Conservation (phyloP, 148 eudicot genomes). For the Chenopodium quinoa region DNA sequence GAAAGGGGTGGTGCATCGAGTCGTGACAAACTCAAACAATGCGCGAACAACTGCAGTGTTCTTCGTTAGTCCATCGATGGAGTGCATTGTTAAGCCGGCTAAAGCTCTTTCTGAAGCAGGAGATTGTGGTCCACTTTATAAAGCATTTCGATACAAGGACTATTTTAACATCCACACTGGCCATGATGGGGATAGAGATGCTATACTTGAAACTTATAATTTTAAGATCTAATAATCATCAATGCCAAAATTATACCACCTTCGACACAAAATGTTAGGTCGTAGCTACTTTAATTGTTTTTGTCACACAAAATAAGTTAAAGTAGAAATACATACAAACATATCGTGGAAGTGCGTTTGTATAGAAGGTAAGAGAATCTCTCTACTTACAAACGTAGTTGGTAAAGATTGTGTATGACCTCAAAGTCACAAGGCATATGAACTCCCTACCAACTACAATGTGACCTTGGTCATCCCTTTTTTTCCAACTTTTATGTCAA, state of each 20-base stretch:
- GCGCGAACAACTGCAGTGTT: constrained; percentile 26
- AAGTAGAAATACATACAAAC: too few relatives aligned
- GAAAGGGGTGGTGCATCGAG: constrained; percentile 33
- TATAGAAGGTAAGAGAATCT: too few relatives aligned
- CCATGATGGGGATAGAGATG: constrained; percentile 15
- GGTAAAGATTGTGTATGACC: too few relatives aligned
- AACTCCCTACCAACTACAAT: too few relatives aligned
- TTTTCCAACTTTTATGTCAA: too few relatives aligned
- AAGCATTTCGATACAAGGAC: constrained; percentile 25
- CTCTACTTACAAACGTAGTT: too few relatives aligned
- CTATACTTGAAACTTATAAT: constrained; percentile 16
- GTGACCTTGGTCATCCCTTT: too few relatives aligned
- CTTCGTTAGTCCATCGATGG: constrained; percentile 24
- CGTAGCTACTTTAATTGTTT: too few relatives aligned
- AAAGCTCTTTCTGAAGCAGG: constrained; percentile 18
- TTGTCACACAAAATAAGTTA: too few relatives aligned
- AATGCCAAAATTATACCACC: not conserved
- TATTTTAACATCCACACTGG: constrained; percentile 19
- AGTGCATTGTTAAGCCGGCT: constrained; percentile 30
- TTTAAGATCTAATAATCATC: constrained; percentile 3
- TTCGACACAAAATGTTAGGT: too few relatives aligned
- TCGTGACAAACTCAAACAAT: constrained; percentile 27
- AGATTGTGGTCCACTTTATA: constrained; percentile 27
- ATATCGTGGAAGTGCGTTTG: too few relatives aligned
- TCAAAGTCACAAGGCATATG: too few relatives aligned